Conservation (phyloP, 495 filamentous ascomycete genomes). For the Hypoxylon fuscum region DNA sequence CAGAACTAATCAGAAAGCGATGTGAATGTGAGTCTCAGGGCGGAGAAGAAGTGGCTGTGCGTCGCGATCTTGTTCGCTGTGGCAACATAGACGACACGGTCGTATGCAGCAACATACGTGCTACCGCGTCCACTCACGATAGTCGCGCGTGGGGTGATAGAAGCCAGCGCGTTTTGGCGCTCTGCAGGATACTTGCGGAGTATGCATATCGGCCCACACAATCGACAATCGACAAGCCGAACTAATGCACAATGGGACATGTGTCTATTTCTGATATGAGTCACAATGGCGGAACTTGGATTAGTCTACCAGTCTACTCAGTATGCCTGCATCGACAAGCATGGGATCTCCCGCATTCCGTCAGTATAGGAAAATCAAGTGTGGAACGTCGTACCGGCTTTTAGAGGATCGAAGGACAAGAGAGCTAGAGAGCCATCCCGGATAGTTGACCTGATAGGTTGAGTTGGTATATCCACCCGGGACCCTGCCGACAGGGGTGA, state of each 20-base stretch:
- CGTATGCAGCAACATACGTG: conserved; percentile 34
- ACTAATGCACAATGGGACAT: conserved; percentile 36
- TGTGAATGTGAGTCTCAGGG: conserved; percentile 30
- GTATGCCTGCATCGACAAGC: conserved; percentile 26
- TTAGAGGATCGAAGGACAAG: conserved; percentile 17
- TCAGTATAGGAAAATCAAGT: conserved; percentile 1
- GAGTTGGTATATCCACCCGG: conserved; percentile 14
- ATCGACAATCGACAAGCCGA: conserved; percentile 24
- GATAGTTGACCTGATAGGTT: conserved; percentile 27
- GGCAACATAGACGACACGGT: conserved; percentile 31
- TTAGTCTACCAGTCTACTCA: conserved; percentile 8
- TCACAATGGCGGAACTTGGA: conserved; percentile 35
- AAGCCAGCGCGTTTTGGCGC: conserved; percentile 15
- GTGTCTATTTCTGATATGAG: conserved; percentile 40
- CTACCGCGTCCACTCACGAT: conserved; percentile 40
- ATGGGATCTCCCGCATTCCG: conserved; percentile 4
- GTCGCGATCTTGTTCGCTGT: conserved; percentile 41
- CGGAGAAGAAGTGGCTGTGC: conserved; percentile 31
- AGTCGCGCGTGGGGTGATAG: conserved; percentile 32
- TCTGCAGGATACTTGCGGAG: conserved; percentile 28
- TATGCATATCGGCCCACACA: conserved; percentile 28
- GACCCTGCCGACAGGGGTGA: too few relatives aligned
- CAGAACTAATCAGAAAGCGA: conserved; percentile 20
- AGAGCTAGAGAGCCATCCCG: conserved; percentile 12
- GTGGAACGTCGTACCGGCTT: conserved; percentile 29